These are phyloP conservation scores for Harrya chromipes DNA, from an alignment of 768 basidiomycete genomes.

Conservation along the genomic window DNA sequence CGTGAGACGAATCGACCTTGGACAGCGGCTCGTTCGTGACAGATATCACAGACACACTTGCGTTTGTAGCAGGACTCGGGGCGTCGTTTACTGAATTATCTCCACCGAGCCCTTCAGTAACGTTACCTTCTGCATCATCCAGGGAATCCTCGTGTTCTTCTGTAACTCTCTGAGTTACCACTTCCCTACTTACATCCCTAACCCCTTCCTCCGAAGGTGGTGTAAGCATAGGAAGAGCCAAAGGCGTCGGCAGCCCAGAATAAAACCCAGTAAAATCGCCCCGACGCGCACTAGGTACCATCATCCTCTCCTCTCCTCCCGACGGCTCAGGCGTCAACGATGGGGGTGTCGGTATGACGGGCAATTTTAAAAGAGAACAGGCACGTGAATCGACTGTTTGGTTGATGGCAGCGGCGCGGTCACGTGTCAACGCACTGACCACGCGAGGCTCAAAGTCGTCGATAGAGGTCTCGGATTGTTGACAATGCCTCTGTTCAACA, in stretches of 20 bases:
- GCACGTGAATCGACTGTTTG: not conserved
- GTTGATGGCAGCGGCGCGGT: not conserved
- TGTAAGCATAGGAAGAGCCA: constrained; percentile 4
- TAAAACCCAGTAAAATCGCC: not conserved
- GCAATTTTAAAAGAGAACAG: not conserved
- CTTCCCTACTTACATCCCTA: not conserved
- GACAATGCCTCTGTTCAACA: not conserved
- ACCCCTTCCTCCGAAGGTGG: not conserved
- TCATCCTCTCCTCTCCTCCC: not conserved
- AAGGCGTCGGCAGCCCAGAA: not conserved
- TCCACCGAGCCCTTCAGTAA: not conserved
- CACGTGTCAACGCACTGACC: not conserved
- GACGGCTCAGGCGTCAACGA: not conserved
- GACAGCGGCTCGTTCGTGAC: not conserved
- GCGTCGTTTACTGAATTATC: not conserved
- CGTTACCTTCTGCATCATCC: not conserved
- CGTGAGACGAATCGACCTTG: not conserved
- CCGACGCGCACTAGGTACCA: no score
- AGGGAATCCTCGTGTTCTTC: not conserved
- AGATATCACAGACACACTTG: not conserved
- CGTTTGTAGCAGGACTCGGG: not conserved
- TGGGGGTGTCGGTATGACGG: constrained; percentile 6
- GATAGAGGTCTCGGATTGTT: not conserved
- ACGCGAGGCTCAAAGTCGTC: not conserved
- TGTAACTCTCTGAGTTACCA: not conserved